Conservation (phyloP, 768 basidiomycete genomes). For the Lactifluus echinatus region DNA sequence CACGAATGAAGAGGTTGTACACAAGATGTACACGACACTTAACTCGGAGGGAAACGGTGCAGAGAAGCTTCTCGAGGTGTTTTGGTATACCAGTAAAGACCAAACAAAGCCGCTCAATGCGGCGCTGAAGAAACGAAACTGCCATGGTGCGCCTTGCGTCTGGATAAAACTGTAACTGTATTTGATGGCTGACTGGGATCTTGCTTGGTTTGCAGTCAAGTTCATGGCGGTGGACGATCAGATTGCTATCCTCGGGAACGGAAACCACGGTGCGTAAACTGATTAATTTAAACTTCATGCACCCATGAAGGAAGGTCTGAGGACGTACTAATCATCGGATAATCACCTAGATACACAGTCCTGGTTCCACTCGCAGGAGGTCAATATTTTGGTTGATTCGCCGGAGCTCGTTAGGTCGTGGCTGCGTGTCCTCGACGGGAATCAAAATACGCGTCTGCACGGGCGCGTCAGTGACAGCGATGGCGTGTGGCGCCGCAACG, state of each 20-base stretch:
- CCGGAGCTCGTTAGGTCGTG: constrained; percentile 38
- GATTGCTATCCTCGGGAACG: constrained; percentile 60
- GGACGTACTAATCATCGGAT: neutral
- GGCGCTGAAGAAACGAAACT: constrained; percentile 58
- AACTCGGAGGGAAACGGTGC: constrained; percentile 34
- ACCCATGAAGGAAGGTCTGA: neutral
- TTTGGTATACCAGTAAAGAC: constrained; percentile 59
- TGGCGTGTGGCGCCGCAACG: constrained; percentile 9
- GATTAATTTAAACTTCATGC: neutral
- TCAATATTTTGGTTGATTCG: constrained; percentile 50
- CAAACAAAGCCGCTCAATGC: constrained; percentile 58
- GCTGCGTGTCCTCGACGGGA: constrained; percentile 34
- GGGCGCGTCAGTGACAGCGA: constrained; percentile 16
- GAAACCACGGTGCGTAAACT: constrained; percentile 45
- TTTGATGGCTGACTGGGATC: neutral
- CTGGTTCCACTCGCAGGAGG: constrained; percentile 67
- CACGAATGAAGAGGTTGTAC: constrained; percentile 61
- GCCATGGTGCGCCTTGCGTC: constrained; percentile 39
- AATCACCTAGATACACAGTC: constrained; percentile 45
- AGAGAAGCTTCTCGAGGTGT: constrained; percentile 40
- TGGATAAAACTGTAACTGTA: neutral
- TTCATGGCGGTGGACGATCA: constrained; percentile 58
- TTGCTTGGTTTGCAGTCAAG: constrained; percentile 35
- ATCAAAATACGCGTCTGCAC: constrained; percentile 38
- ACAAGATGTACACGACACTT: constrained; percentile 46